These are phyloP conservation scores for Penicillium brasilianum DNA, from an alignment of 2,329 filamentous ascomycete genomes.

Conservation along the genomic window DNA sequence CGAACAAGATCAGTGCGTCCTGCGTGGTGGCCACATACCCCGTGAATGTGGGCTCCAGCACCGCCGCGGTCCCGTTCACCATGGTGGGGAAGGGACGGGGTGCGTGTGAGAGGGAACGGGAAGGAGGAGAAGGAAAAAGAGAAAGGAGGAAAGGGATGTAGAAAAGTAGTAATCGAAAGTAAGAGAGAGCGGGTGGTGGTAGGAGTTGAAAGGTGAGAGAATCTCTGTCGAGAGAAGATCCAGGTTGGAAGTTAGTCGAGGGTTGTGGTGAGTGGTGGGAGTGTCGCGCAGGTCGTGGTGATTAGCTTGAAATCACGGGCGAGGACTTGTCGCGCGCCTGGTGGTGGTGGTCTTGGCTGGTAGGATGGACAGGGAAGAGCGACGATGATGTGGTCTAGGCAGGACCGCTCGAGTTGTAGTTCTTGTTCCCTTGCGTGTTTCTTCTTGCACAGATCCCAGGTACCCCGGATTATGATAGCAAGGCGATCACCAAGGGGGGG, in stretches of 20 bases:
- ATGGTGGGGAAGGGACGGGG: constrained; percentile 31
- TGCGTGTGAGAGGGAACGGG: constrained; percentile 14
- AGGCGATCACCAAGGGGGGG: constrained; percentile 22
- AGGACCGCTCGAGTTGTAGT: background rate
- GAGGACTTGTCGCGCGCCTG: background rate
- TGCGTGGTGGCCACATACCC: constrained; percentile 71
- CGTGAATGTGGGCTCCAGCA: constrained; percentile 68
- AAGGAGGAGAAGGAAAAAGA: background rate
- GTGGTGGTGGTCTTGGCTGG: background rate
- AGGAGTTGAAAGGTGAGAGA: background rate
- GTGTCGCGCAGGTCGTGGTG: background rate
- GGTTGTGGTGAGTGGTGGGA: background rate
- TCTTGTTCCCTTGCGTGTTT: no score
- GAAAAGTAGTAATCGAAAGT: background rate
- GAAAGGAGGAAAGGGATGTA: no score
- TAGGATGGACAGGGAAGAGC: background rate
- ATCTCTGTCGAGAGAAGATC: background rate
- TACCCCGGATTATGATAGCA: constrained; percentile 4
- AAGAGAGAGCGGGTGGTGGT: background rate
- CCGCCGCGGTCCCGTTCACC: constrained; percentile 52
- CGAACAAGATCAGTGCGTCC: constrained; percentile 80
- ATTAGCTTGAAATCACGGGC: constrained; percentile 2
- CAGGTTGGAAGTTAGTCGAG: background rate
- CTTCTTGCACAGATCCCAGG: background rate
- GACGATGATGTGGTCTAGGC: background rate